These are phyloP conservation scores for Fraxinus quadrangulata DNA, from an alignment of 257 asterid species.

Conservation along the genomic window DNA sequence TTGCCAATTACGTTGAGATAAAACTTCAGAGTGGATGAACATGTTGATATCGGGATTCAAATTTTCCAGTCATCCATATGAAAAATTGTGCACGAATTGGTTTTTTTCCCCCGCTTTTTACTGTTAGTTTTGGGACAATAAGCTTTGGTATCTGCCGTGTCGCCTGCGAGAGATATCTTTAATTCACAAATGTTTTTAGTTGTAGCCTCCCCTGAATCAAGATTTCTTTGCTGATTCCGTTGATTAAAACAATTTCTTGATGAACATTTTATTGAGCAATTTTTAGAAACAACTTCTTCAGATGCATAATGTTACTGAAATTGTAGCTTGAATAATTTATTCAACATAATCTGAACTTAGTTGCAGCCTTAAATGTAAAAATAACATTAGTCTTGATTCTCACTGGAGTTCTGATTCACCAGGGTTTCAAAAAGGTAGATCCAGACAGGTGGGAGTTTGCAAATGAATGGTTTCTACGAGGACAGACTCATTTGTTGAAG, in stretches of 20 bases:
- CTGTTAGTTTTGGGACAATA: not conserved
- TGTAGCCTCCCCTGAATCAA: not conserved
- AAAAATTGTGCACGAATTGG: not conserved
- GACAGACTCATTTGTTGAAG: constrained; percentile 43
- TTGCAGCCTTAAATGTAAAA: not conserved
- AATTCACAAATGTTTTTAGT: not conserved
- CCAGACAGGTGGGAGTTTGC: constrained; percentile 58
- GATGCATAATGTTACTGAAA: not conserved
- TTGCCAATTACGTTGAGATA: not conserved
- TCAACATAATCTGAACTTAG: not conserved
- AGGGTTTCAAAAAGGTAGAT: constrained; percentile 56
- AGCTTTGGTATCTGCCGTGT: not conserved
- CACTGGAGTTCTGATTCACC: constrained; percentile 13
- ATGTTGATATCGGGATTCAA: not conserved
- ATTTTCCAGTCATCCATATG: not conserved
- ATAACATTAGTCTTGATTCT: not conserved
- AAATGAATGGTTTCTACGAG: constrained; percentile 53
- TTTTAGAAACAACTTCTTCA: not conserved
- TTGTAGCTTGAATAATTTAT: not conserved
- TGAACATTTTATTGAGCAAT: not conserved
- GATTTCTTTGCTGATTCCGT: not conserved
- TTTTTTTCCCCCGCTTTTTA: not conserved
- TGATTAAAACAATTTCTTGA: not conserved
- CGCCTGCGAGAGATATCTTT: not conserved
- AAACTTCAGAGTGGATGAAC: not conserved